Evolutionary conservation across 352 stramenopile species (phyloP), one percentile per base, ranked within the genome.

Genomic region (Globisporangium nodosum): DNA sequence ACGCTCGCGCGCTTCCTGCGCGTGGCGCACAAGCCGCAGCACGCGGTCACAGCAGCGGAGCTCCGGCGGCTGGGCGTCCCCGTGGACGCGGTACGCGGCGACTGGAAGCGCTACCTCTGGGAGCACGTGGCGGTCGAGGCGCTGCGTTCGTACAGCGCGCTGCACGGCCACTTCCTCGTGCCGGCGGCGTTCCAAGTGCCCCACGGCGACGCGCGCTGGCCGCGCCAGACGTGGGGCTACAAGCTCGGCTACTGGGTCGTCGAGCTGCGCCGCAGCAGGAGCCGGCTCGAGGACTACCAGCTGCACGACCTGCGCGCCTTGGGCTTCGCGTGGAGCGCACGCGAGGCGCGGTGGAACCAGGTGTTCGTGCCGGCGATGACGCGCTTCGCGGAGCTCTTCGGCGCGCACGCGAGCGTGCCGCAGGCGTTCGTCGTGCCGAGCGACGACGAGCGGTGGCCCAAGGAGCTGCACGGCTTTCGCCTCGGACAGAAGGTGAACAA

Each of bases 401-500:
- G 66, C 9, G 30, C 39, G 15, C 49, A 37, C 42, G 55, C 46
- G n/a, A 54, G 67, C 11, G 71, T 79, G 21, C 71, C 69, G 6
- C 71, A 79, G 55, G 65, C 53, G 13, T 78, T 78, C 42, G 62
- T 72, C n/a, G 70, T 78, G n/a, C 68, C 70, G 1, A 31, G 30
- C 27, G 55, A 74, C 37, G 63, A 75, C 30, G 43, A 49, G 6
- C 8, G 64, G 1, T 78, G 70, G 70, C 56, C 70, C 7, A 9
- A 40, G 5, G 62, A 73, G 42, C 39, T 78, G 3, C 49, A 54
- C 27, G 68, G 68, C 24, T 78, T 74, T 64, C 70, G 70, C 5
- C 40, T 78, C 57, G 71, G 71, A 1, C 71, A 79, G 47, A 79
- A 76, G 40, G 63, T 79, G 37, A 79, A 74, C 54, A 78, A 79